Evolutionary conservation across 768 basidiomycete genomes (phyloP), one percentile per base, ranked within the genome.

Genomic region (Termitomyces sp.): DNA sequence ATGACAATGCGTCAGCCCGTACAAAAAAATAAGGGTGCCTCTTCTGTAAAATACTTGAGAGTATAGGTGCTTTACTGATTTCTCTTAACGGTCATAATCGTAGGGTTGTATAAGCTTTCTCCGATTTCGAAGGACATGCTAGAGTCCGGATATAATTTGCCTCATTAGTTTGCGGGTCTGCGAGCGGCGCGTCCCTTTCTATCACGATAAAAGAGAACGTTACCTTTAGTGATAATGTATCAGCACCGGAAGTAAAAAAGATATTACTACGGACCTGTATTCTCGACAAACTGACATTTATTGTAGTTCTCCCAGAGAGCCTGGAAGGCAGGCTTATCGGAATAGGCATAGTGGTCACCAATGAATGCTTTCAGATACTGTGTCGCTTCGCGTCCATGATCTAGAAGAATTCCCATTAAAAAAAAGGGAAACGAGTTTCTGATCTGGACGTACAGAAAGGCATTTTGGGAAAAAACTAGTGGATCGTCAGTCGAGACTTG

Each of bases 391-490:
- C 74, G 72, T 38, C 79, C 78, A 65, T 83, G 76, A 64, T 84
- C 79, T 81, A 55, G 58, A 48, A 35, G 6, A 26, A 20, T 9
- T 13, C 13, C 4, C 7, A 10, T 51, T 9, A 45, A 28, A 11
- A 26, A 20, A 22, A 5, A 36, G 14, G 14, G 5, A 47, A 3
- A 55, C 38, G 45, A 54, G 44, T 32, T 48, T 44, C 28, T 49
- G 14, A 40, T n/a, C 20, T 30, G 51, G 26, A 62, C 76, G 64
- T 63, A 80, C 78, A 84, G 69, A 83, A 84, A 36, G 83, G 83
- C 72, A 81, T 78, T 61, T 79, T 79, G 3, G 81, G 79, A 74
- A 85, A 84, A 72, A 84, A 83, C 75, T 84, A 70, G n/a, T 9
- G 11, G 2, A 35, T 24, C 18, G 22, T 54, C 18, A 56, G 51